Base-by-base conservation (phyloP, 176 grass and related monocot genomes). In the Eleusine coracana region DNA sequence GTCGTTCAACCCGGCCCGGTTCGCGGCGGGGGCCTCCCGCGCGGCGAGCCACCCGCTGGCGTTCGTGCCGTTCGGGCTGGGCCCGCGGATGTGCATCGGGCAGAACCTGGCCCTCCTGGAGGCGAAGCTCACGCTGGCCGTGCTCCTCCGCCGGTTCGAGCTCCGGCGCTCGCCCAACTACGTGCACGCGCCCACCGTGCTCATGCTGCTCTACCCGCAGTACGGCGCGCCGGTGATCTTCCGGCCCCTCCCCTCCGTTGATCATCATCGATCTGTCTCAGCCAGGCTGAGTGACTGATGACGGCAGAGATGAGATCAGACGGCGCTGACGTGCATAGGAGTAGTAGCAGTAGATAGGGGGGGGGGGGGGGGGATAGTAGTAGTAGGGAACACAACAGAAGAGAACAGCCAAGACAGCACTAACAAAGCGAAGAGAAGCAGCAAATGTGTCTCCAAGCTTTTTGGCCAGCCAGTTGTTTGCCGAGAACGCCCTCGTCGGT, bases 161-260 rank as follows among this genome's bases (percentile, higher is more conserved):
- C 37, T 97, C 65, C 46, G 2, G 65, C 72, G 42, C 27, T 97
- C 94, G 14, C 88, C 94, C 5, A 87, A 54, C 29, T 97, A 97
- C 66, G 81, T 97, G 41, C 94, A 97, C 48, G 95, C 95, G 0
- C 95, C 95, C 0, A 94, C 95, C 0, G 90, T 97, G 7, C 92
- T 97, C 12, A 94, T 97, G 92, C 88, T 97, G 79, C 78, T 97
- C 29, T 70, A 97, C 86, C 92, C 95, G 14, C 90, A 97, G 69
- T 88, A 94, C 48, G 95, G 95, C 17, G 92, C 95, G 28, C 95
- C 92, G 5, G 71, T 97, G 61, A 88, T 92, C 82, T 97, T 92
- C 75, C 92, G 84, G 16, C 71, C 89, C 2, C 6, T 92, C 3
- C 2, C 31, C 31, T 34, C 31, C 7, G 4, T 0, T 23, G 49